Percentiles rank a stretch among this genome's conserved stretches.
These are phyloP conservation scores for Chlorella vulgaris DNA, from an alignment of 139 green algal species.

Conservation along the genomic window DNA sequence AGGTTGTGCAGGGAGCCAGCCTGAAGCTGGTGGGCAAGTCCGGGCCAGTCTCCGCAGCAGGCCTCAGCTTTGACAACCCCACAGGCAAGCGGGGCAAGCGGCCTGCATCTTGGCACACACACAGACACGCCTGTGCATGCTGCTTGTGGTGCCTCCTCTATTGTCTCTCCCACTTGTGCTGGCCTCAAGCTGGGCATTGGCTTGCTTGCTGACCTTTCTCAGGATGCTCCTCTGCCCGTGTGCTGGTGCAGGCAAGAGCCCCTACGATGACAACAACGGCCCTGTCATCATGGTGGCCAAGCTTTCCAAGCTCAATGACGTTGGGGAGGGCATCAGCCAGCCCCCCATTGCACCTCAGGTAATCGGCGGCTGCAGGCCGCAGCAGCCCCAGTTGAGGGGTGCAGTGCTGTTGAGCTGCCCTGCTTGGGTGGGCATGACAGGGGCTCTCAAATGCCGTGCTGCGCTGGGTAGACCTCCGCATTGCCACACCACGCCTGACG, in stretches of 20 bases:
- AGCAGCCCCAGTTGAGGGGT: too few relatives aligned
- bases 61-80: slow-evolving; percentile 10
- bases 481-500: too few relatives aligned
- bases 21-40: slow-evolving; percentile 11
- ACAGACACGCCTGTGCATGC: too few relatives aligned
- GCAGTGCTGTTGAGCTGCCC: too few relatives aligned
- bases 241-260: neutral
- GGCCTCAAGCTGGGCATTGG: neutral
- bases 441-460: too few relatives aligned
- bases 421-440: too few relatives aligned
- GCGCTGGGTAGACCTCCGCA: too few relatives aligned
- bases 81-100: neutral
- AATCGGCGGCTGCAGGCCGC: neutral
- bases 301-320: neutral
- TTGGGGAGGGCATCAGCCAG: slow-evolving; percentile 11
- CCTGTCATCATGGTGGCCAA: neutral
- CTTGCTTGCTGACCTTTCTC: neutral
- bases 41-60: neutral
- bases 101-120: neutral
- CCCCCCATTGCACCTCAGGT: slow-evolving; percentile 5
- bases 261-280: neutral
- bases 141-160: too few relatives aligned
- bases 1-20: neutral
- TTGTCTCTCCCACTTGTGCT: too few relatives aligned
- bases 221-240: too few relatives aligned